Conservation (phyloP, 208 protist genomes). For the Trypanosomatidae sp. region DNA sequence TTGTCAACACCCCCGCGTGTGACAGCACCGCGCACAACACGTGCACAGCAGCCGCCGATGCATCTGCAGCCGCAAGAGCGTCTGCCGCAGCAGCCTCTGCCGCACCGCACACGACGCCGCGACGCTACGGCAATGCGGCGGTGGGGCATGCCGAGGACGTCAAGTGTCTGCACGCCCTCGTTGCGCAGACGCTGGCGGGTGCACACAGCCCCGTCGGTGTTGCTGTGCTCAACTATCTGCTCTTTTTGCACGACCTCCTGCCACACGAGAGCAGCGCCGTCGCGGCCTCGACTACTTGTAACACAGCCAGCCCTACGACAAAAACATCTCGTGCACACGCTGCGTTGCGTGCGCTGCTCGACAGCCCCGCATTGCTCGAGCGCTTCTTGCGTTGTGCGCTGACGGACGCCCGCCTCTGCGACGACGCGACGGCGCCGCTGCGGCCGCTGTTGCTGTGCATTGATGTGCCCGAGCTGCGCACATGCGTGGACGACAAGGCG, state of each 20-base stretch:
- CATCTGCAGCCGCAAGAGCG: not conserved
- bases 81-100: not conserved
- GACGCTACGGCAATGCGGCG: constrained; percentile 73
- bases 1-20: constrained; percentile 7
- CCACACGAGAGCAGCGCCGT: not conserved
- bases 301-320: too few relatives aligned
- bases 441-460: too few relatives aligned
- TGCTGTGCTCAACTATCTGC: constrained; percentile 39
- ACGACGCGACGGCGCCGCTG: too few relatives aligned
- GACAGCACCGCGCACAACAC: not conserved
- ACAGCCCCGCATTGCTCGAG: too few relatives aligned
- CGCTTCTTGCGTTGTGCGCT: too few relatives aligned
- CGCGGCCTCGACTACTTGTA: not conserved
- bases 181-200: constrained; percentile 55
- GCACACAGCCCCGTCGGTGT: constrained; percentile 45
- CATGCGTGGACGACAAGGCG: too few relatives aligned
- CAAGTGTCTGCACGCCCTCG: constrained; percentile 82
- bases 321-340: too few relatives aligned
- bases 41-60: not conserved
- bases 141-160: constrained; percentile 56
- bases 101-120: constrained; percentile 4
- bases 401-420: too few relatives aligned
- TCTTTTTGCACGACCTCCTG: constrained; percentile 15
- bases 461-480: too few relatives aligned
- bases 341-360: too few relatives aligned